Base-by-base conservation (phyloP, 1,284 basidiomycete genomes). In the Rugiboletus extremiorientalis region DNA sequence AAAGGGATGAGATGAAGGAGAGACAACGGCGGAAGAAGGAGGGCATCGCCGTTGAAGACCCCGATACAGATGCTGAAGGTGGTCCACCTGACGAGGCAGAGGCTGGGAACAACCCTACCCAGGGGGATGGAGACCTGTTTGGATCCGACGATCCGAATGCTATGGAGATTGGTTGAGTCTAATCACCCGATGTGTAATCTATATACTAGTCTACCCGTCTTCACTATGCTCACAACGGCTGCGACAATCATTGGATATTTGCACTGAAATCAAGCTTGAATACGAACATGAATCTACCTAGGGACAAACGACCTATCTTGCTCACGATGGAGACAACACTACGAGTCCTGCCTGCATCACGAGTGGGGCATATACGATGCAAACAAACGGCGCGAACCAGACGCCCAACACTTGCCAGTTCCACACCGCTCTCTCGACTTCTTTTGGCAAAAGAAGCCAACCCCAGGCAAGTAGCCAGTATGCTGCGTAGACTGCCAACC, bases 311-410 rank as follows among this genome's bases (percentile, higher is more conserved):
- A 23, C 6, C n/a, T 30, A 43, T 31, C 14, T 30, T 30, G 20
- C 20, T 59, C 42, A 60, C 41, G 52, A 55, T 37, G 20, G 47
- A 47, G 57, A 57, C 43, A 71, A 71, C 45, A 79, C 80, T 41
- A 85, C 80, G 52, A 89, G 72, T 42, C 78, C 82, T 23, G 84
- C 85, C 72, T 92, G 90, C 59, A 89, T 70, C 48, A 88, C 77
- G 25, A 91, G 74, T 12, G 89, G 89, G 10, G 79, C 76, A 62
- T 89, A 92, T 36, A 92, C 79, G 18, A 88, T 73, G 63, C 86
- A 90, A 37, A 88, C 74, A 61, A 92, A 85, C 4, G 89, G 89
- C 22, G 84, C 83, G 64, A 89, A 86, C 89, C 89, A 92, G 33
- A 85, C 84, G 5, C 83, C 80, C 18, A 91, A 71, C 22, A 89